phyloP scores from a whole-genome alignment of 345 rosid genomes.

The Salix purpurea region DNA sequence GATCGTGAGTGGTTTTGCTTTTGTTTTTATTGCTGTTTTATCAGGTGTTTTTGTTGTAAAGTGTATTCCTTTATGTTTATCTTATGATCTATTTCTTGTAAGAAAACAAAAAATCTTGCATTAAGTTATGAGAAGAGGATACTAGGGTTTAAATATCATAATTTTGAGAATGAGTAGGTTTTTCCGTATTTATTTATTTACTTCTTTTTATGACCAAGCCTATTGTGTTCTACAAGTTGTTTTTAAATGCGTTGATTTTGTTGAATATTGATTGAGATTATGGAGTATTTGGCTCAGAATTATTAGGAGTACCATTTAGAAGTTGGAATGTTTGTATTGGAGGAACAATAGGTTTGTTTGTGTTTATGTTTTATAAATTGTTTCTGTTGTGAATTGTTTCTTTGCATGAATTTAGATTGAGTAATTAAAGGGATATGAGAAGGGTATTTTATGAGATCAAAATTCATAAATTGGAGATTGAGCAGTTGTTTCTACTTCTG shows the following conservation, averaged over 20 bases:
- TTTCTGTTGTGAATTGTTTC: neutral
- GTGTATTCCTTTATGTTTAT: neutral
- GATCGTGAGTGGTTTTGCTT: neutral
- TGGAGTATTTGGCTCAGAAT: neutral
- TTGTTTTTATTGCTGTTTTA: neutral
- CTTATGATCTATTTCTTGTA: neutral
- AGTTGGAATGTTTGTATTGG: neutral
- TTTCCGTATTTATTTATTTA: neutral
- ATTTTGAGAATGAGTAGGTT: neutral
- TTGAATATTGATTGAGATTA: neutral
- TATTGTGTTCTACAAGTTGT: neutral
- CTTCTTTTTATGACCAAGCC: neutral
- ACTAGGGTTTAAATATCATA: neutral
- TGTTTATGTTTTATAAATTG: neutral
- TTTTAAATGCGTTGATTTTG: neutral
- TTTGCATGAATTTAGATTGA: neutral
- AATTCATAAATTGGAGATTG: neutral
- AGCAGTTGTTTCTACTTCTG: neutral
- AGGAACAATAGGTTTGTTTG: neutral
- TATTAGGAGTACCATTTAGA: neutral
- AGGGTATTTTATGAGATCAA: neutral
- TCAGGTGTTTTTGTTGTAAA: neutral
- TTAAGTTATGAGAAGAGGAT: neutral
- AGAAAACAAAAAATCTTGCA: no score
- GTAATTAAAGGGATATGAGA: neutral